Base-by-base conservation (phyloP, 2,329 filamentous ascomycete species). In the Aspergillus niger region DNA sequence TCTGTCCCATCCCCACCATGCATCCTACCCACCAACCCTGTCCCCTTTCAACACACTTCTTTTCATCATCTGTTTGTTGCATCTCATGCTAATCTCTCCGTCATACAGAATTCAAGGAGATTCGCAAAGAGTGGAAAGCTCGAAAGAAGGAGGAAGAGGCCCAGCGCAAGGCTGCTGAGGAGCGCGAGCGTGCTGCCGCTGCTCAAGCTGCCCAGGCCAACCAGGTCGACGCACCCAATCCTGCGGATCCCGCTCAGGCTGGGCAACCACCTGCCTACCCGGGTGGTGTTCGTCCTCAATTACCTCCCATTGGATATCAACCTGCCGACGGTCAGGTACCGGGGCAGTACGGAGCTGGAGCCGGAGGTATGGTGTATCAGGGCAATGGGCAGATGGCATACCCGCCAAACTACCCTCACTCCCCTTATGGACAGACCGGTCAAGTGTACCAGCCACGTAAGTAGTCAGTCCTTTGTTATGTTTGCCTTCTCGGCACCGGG, bases 141-240 rank as follows among this genome's bases (percentile, higher is more conserved):
- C 92, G 95, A 72, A 98, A 98, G 86, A 99, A 99, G 91, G 95
- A 98, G 76, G 94, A 98, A 70, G 94, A 98, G 67, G 89, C 89
- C 55, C 85, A 87, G 69, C 91, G 93, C 72, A 97, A 97, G 82
- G 90, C 90, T 11, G 91, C 93, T 8, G 94, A 98, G 65, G 93
- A 97, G 73, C 85, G 89, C 66, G 85, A 88, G 64, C 90, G 93
- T 62, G 59, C 88, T 88, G 76, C 85, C 10, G 85, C 85, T 30
- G 88, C 84, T 5, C 82, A 83, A 32, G 82, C 82, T 47, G 70
- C 69, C 13, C 74, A 76, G 61, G 72, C 72, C 53, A 74, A 66
- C 67, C 75, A 75, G 58, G 76, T 77, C 41, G 75, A 78, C 77
- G 75, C 86, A 79, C 74, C 77, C 58, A 74, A 77, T 54, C 70